Evolutionary conservation across 129 eudicot species (phyloP), one percentile per base, ranked within the genome.

Genomic region (Deinandra increscens): DNA sequence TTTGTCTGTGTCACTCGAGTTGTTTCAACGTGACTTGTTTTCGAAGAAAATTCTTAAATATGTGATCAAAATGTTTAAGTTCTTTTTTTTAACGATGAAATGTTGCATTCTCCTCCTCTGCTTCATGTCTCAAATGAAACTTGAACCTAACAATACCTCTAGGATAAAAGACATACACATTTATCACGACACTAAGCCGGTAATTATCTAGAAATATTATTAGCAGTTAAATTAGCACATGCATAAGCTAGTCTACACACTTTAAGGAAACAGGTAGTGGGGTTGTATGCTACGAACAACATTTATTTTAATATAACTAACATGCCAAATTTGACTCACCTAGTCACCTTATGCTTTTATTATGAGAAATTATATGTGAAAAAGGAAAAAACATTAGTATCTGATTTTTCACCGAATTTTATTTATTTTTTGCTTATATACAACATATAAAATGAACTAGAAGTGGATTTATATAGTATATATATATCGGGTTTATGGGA

Each of bases 241-340:
- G 72, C 33, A 18, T 31, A 68, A 3, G 51, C 7, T 38, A 23
- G 39, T 69, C 54, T 69, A 53, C 10, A 38, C 38, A 53, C 45
- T 69, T 18, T 4, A 43, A 38, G 64, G 65, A 12, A 39, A 69
- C 54, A 69, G 11, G 54, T 69, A 69, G 62, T 51, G 50, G 14
- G 51, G 17, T 50, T 20, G 64, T 18, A 69, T 14, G 64, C 39
- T 41, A 69, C 26, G 64, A 49, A 9, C 49, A 36, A 12, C 36
- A 12, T 34, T 37, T 10, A 17, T 69, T 33, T 20, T 44, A 69
- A 33, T 50, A 39, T 22, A 51, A 54, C 29, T 68, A 36, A 38
- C 45, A 58, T 54, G 74, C 54, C 65, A 23, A 36, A 9, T 54
- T 69, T 69, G 65, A 54, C 74, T 55, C 74, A 10, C 51, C 37